Conservation (phyloP, 352 stramenopile genomes). For the Globisporangium takayamanum region DNA sequence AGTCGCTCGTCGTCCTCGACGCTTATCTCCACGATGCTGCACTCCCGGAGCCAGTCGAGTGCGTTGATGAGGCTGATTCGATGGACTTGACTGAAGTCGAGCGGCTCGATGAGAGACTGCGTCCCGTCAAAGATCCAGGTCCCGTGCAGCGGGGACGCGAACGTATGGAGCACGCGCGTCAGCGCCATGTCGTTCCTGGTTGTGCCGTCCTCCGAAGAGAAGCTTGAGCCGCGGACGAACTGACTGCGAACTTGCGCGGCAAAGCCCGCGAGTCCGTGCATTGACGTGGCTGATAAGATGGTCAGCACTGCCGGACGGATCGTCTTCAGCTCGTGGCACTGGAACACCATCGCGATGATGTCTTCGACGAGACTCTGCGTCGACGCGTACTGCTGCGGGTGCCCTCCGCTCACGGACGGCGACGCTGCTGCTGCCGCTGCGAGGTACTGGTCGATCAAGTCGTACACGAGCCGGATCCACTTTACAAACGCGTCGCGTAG, state of each 20-base stretch:
- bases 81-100: background rate
- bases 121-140: conserved; percentile 8
- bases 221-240: conserved; percentile 13
- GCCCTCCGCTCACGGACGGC: background rate
- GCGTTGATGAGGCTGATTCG: conserved; percentile 3
- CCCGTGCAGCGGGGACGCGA: conserved; percentile 8
- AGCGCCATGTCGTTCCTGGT: conserved; percentile 11
- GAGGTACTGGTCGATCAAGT: conserved; percentile 22
- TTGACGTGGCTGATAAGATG: conserved; percentile 21
- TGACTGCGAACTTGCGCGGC: conserved; percentile 28
- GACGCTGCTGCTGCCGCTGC: conserved; percentile 1
- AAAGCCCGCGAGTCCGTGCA: conserved; percentile 32
- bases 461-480: conserved; percentile 20
- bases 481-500: conserved; percentile 25
- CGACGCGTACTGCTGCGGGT: conserved; percentile 4
- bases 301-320: conserved; percentile 22
- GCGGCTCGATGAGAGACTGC: conserved; percentile 4
- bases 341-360: conserved; percentile 30
- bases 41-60: conserved; percentile 15
- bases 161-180: conserved; percentile 6
- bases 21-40: conserved; percentile 5
- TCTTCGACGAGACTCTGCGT: conserved; percentile 26
- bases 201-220: background rate
- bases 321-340: conserved; percentile 22
- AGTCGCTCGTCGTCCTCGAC: conserved; percentile 7